phyloP scores from a whole-genome alignment of 345 rosid genomes.

The Diplotaxis tenuifolia region DNA sequence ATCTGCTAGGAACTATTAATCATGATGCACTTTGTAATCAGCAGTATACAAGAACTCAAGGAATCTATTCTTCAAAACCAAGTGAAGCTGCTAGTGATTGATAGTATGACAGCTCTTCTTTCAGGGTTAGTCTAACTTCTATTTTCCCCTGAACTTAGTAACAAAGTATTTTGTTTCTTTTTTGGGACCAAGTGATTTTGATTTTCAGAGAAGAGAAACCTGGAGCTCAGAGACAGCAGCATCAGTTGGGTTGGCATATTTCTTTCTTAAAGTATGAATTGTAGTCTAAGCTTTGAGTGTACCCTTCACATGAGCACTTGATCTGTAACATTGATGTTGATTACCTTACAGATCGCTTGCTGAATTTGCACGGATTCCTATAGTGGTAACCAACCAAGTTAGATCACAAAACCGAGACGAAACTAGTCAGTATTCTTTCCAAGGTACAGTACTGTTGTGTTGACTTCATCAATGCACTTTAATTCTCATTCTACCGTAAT shows the following conservation, averaged over 20 bases:
- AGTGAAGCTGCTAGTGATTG: constrained; percentile 79
- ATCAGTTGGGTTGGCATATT: constrained; percentile 77
- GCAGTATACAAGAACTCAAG: constrained; percentile 79
- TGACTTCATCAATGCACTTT: not conserved
- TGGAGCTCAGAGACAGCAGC: constrained; percentile 46
- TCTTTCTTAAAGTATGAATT: constrained; percentile 70
- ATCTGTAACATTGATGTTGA: not conserved
- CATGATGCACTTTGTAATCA: not conserved
- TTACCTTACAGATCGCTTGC: constrained; percentile 63
- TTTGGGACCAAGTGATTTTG: not conserved
- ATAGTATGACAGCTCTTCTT: constrained; percentile 87
- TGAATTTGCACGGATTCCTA: constrained; percentile 74
- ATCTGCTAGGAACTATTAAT: not conserved
- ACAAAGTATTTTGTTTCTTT: not conserved
- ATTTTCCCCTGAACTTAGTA: not conserved
- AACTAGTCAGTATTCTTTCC: constrained; percentile 55
- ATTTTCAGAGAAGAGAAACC: constrained; percentile 56
- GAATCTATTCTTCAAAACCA: constrained; percentile 62
- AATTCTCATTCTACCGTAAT: not conserved
- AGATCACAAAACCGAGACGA: constrained; percentile 61
- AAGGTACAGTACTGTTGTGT: constrained; percentile 46
- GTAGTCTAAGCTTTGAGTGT: constrained; percentile 7
- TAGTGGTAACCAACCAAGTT: constrained; percentile 89
- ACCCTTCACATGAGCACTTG: constrained; percentile 2
- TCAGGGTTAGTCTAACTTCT: constrained; percentile 54